Evolutionary conservation across 345 rosid species (phyloP).

Genomic region (Gossypium bickii): DNA sequence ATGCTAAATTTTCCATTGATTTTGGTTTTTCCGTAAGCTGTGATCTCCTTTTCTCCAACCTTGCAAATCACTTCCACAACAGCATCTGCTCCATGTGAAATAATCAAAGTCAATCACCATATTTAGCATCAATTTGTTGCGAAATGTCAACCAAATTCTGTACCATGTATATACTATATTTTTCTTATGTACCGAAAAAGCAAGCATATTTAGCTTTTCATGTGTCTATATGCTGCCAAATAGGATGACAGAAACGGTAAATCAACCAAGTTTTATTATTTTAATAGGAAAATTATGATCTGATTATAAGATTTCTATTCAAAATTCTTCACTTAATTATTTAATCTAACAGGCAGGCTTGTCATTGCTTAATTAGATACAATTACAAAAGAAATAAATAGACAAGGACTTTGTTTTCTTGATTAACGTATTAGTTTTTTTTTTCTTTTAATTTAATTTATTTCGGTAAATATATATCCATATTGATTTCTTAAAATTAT

Average conservation of each 20-base stretch:
- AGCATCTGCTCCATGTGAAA: slow-evolving; percentile 35
- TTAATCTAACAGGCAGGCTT: neutral
- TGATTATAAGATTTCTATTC: neutral
- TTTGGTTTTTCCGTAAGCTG: slow-evolving; percentile 47
- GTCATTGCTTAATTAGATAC: too few relatives aligned
- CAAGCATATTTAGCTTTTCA: too few relatives aligned
- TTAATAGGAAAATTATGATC: too few relatives aligned
- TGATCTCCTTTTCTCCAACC: slow-evolving; percentile 35
- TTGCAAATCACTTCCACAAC: slow-evolving; percentile 55
- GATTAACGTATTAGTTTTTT: neutral
- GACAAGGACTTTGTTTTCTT: neutral
- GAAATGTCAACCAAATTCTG: neutral
- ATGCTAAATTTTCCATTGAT: slow-evolving; percentile 53
- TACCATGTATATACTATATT: too few relatives aligned
- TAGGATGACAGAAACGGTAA: too few relatives aligned
- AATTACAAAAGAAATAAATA: neutral
- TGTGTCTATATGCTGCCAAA: too few relatives aligned
- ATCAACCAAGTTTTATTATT: too few relatives aligned
- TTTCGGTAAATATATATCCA: neutral
- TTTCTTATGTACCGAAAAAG: too few relatives aligned
- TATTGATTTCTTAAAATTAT: neutral
- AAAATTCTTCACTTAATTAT: neutral
- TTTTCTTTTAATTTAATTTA: neutral
- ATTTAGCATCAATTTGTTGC: neutral
- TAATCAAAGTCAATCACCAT: slow-evolving; percentile 7